These are phyloP conservation scores for Aspergillus amoenus DNA, from an alignment of 2,329 filamentous ascomycete species.

Conservation along the genomic window DNA sequence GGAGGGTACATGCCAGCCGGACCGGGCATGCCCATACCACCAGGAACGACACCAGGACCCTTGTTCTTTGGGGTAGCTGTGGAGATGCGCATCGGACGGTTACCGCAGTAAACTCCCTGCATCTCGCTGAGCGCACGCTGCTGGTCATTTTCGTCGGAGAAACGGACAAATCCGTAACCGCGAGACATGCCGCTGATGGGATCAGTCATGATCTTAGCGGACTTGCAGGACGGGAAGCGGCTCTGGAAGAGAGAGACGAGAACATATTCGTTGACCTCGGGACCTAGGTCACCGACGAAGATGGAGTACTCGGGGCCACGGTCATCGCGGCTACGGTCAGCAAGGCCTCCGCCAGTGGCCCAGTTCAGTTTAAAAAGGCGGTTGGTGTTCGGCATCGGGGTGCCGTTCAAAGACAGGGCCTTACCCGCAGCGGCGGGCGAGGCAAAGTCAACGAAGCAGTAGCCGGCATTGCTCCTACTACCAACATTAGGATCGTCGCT, in stretches of 20 bases:
- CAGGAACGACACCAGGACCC: slow-evolving; percentile 56
- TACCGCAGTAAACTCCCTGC: slow-evolving; percentile 99
- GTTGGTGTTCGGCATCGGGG: slow-evolving; percentile 85
- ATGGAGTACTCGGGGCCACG: slow-evolving; percentile 95
- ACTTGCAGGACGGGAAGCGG: slow-evolving; percentile 96
- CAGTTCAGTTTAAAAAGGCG: slow-evolving; percentile 99
- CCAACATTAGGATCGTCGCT: slow-evolving; percentile 41
- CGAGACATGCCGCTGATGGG: slow-evolving; percentile 96
- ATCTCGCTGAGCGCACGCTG: slow-evolving; percentile 95
- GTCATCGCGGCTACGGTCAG: slow-evolving; percentile 87
- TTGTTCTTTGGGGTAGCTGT: slow-evolving; percentile 96
- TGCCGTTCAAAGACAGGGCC: slow-evolving; percentile 86
- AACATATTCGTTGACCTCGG: slow-evolving; percentile 98
- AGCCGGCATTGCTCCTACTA: slow-evolving; percentile 81
- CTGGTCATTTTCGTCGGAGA: slow-evolving; percentile 92
- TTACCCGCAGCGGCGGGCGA: slow-evolving; percentile 82
- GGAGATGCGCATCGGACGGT: slow-evolving; percentile 96
- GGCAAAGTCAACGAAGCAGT: slow-evolving; percentile 95
- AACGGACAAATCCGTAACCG: slow-evolving; percentile 96
- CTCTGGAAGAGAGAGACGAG: slow-evolving; percentile 95
- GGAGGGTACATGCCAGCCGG: slow-evolving; percentile 64
- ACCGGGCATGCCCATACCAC: slow-evolving; percentile 52
- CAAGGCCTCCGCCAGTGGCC: slow-evolving; percentile 93
- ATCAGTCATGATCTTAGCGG: slow-evolving; percentile 99
- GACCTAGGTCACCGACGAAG: slow-evolving; percentile 95